Evolutionary conservation across 1,284 basidiomycete species (phyloP).

Genomic region (Trichosporon sp.): DNA sequence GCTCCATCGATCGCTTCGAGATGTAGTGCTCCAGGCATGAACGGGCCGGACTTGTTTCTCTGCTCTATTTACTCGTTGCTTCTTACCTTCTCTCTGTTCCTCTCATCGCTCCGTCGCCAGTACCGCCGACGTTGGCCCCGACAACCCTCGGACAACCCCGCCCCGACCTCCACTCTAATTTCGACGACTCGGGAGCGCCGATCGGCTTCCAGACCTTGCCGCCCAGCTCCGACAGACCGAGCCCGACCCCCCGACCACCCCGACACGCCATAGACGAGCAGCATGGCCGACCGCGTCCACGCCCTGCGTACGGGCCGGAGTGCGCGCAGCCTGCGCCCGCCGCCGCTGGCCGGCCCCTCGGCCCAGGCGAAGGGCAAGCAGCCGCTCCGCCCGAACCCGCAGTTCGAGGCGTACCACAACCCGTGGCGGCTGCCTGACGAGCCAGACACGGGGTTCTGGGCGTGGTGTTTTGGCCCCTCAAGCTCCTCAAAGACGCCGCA

Average conservation of each 20-base stretch:
- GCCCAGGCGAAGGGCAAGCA: not conserved
- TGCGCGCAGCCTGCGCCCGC: not conserved
- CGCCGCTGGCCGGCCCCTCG: not conserved
- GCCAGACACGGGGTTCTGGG: not conserved
- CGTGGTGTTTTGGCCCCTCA: not conserved
- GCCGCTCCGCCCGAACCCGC: not conserved
- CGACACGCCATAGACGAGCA: too few relatives aligned
- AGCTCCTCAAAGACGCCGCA: too few relatives aligned
- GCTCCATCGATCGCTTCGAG: not conserved
- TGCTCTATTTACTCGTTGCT: not conserved
- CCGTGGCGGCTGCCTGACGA: not conserved
- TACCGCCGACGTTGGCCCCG: too few relatives aligned
- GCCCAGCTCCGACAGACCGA: too few relatives aligned
- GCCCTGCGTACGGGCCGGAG: not conserved
- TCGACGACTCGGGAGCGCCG: too few relatives aligned
- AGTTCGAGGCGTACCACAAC: conserved; percentile 2
- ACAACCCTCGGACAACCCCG: too few relatives aligned
- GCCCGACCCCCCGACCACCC: too few relatives aligned
- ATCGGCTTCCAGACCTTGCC: too few relatives aligned
- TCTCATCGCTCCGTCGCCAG: too few relatives aligned
- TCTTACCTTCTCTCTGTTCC: too few relatives aligned
- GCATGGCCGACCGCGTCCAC: not conserved
- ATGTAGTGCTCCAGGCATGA: not conserved
- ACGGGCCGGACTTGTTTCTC: not conserved
- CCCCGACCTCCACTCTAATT: too few relatives aligned